A percentile compares a stretch with the other conserved stretches of the same genome.
Conservation (phyloP, 1,139 yeast genomes). For the Hemisphaericaspora xylofermentans region DNA sequence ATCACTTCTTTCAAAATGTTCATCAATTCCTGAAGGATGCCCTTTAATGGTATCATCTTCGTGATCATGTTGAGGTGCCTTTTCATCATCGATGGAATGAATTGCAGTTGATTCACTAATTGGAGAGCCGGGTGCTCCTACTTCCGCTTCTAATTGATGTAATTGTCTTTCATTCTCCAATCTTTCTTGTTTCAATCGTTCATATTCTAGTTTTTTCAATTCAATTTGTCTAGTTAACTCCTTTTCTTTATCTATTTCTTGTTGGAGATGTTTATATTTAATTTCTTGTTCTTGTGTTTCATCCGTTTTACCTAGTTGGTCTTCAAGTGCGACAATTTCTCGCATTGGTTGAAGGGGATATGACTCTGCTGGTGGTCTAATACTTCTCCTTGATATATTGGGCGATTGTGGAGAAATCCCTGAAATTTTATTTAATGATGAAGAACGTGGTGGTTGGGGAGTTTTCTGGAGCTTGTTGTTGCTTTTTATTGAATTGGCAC, state of each 20-base stretch:
- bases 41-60: background rate
- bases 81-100: slow-evolving; percentile 2
- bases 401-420: slow-evolving; percentile 1
- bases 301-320: slow-evolving; percentile 11
- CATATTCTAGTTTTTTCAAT: slow-evolving; percentile 31
- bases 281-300: slow-evolving; percentile 14
- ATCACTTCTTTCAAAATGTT: background rate
- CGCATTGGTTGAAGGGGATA: slow-evolving; percentile 15
- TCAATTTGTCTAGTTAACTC: slow-evolving; percentile 31
- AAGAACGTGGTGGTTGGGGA: slow-evolving; percentile 19
- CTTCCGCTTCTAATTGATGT: slow-evolving; percentile 14
- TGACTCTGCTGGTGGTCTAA: background rate
- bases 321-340: slow-evolving; percentile 19
- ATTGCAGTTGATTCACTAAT: slow-evolving; percentile 7
- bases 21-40: background rate
- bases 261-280: slow-evolving; percentile 19
- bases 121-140: background rate
- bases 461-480: slow-evolving; percentile 16
- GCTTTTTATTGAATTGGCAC: slow-evolving; percentile 10
- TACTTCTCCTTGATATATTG: background rate
- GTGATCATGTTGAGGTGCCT: background rate
- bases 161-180: slow-evolving; percentile 23
- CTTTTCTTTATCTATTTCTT: slow-evolving; percentile 33
- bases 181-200: slow-evolving; percentile 21
- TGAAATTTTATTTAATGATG: slow-evolving; percentile 14